Evolutionary conservation across 371 early-diverging fungal species (phyloP).

Genomic region (Mucor plumbeus): DNA sequence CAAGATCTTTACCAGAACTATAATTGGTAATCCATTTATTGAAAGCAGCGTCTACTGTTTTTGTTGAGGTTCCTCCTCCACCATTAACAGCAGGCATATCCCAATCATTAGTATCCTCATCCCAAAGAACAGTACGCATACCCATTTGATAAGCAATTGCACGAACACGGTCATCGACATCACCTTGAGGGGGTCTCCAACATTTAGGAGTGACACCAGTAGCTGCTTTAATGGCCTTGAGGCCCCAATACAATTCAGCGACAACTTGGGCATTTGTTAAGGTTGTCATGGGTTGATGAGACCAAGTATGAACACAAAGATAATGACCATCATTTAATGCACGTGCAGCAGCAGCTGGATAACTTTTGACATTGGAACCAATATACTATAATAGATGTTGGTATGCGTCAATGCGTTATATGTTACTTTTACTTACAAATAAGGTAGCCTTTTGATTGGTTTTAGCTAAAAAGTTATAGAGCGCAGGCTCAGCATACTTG

Average conservation of each 20-base stretch:
- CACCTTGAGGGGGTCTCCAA: too few relatives aligned
- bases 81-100: slow-evolving; percentile 29
- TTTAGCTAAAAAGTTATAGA: slow-evolving; percentile 24
- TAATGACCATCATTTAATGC: slow-evolving; percentile 49
- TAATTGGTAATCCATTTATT: too few relatives aligned
- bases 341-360: slow-evolving; percentile 48
- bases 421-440: slow-evolving; percentile 27
- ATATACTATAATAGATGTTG: slow-evolving; percentile 29
- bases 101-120: slow-evolving; percentile 31
- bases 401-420: too few relatives aligned
- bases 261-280: slow-evolving; percentile 52
- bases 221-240: too few relatives aligned
- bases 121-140: slow-evolving; percentile 45
- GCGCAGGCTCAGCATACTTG: slow-evolving; percentile 29
- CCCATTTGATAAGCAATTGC: slow-evolving; percentile 60
- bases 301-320: slow-evolving; percentile 60
- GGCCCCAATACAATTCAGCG: slow-evolving; percentile 56
- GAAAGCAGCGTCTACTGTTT: too few relatives aligned
- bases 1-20: slow-evolving; percentile 22
- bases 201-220: too few relatives aligned
- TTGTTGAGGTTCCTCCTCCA: slow-evolving; percentile 35
- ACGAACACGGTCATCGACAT: slow-evolving; percentile 57
- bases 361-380: slow-evolving; percentile 49
- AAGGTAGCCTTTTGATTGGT: slow-evolving; percentile 27
- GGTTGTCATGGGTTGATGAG: slow-evolving; percentile 61